phyloP scores from a whole-genome alignment of 768 basidiomycete species.

The Mycena latifolia region DNA sequence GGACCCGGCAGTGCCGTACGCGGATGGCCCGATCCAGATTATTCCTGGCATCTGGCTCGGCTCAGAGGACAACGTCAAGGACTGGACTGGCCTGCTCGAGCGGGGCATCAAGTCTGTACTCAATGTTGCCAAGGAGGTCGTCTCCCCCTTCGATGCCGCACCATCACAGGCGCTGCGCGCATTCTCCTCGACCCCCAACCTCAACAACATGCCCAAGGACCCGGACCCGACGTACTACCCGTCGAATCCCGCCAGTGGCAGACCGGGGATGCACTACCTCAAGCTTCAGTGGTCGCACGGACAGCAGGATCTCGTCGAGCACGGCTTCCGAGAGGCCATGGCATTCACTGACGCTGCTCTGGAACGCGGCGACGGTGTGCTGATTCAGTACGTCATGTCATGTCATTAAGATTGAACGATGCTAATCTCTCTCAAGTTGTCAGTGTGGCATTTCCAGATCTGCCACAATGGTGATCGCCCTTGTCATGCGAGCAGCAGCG shows the following conservation, averaged over 20 bases:
- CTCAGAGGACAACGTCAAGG: constrained; percentile 91
- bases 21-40: constrained; percentile 85
- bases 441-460: constrained; percentile 95
- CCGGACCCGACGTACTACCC: constrained; percentile 71
- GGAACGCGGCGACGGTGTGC: constrained; percentile 80
- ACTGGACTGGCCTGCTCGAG: constrained; percentile 78
- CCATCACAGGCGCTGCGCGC: constrained; percentile 64
- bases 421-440: constrained; percentile 66
- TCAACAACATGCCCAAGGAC: constrained; percentile 52
- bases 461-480: constrained; percentile 89
- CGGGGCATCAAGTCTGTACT: constrained; percentile 84
- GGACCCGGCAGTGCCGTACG: constrained; percentile 76
- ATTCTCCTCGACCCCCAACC: constrained; percentile 77
- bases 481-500: constrained; percentile 94
- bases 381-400: constrained; percentile 79
- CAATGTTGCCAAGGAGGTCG: constrained; percentile 95
- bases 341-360: constrained; percentile 84
- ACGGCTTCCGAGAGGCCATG: constrained; percentile 86
- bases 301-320: constrained; percentile 86
- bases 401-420: constrained; percentile 36
- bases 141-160: constrained; percentile 71
- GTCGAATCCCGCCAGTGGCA: constrained; percentile 73
- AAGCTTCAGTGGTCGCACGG: constrained; percentile 95
- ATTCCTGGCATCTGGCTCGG: constrained; percentile 92
- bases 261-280: constrained; percentile 88